Conservation (phyloP, 2,329 filamentous ascomycete genomes). For the Aciculosporium take region DNA sequence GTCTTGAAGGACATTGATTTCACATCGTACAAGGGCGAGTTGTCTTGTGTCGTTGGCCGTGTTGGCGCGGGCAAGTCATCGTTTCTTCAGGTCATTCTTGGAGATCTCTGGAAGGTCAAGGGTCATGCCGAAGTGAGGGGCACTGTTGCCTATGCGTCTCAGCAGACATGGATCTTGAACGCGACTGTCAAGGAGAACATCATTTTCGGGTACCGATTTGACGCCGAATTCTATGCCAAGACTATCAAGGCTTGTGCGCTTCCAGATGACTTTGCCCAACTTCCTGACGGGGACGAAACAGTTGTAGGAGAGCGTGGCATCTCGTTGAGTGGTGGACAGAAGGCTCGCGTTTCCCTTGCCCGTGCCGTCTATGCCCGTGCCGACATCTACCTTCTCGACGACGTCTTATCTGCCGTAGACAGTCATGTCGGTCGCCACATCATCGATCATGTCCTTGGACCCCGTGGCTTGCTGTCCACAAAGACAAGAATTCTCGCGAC, state of each 20-base stretch:
- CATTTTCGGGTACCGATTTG: conserved; percentile 86
- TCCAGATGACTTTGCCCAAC: conserved; percentile 74
- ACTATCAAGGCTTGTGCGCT: conserved; percentile 87
- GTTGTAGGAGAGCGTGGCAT: conserved; percentile 95
- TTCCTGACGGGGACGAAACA: conserved; percentile 92
- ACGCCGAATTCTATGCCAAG: conserved; percentile 85
- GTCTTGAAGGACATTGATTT: conserved; percentile 76
- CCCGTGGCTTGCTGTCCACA: conserved; percentile 62
- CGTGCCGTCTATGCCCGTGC: conserved; percentile 90
- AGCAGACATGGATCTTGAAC: conserved; percentile 94
- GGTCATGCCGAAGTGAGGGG: conserved; percentile 76
- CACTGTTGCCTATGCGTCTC: conserved; percentile 77
- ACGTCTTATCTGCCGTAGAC: conserved; percentile 92
- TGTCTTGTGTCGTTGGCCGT: conserved; percentile 82
- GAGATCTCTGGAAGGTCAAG: conserved; percentile 79
- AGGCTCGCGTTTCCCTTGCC: conserved; percentile 81
- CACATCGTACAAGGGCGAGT: conserved; percentile 78
- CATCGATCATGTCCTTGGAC: conserved; percentile 84
- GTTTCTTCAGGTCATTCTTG: conserved; percentile 73
- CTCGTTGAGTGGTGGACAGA: conserved; percentile 89
- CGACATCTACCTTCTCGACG: conserved; percentile 91
- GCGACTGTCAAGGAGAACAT: conserved; percentile 96
- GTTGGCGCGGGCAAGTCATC: conserved; percentile 96
- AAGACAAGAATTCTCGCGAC: conserved; percentile 92
- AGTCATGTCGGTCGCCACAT: conserved; percentile 92